Evolutionary conservation across 768 basidiomycete genomes (phyloP), one percentile per base, ranked within the genome.

Genomic region (Plicaturopsis crispa): DNA sequence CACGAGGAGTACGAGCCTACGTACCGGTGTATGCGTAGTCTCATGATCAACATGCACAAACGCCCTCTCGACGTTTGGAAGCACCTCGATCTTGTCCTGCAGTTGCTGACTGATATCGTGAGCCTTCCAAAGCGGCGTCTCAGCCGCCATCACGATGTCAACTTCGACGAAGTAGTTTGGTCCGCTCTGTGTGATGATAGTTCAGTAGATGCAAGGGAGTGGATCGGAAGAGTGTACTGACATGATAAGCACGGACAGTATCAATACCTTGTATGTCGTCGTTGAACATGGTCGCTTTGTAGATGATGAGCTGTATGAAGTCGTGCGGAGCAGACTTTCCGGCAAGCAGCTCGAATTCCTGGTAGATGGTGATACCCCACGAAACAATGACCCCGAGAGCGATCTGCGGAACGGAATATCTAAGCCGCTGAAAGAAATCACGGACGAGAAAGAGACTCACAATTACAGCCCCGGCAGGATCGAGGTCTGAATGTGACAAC

Each of bases 11-110:
- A n/a, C n/a, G n/a, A n/a, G n/a, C n/a, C n/a, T n/a, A 37, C 44
- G 16, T 40, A 48, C 48, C 4, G 49, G 49, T 31, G 41, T 44
- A 50, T 78, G 76, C n/a, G 68, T 69, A 6, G 68, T 69, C 53
- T 77, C 75, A 47, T 77, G 75, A 52, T 78, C 76, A 24, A 77
- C 73, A 48, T 78, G 76, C 14, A 78, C 73, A 44, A 72, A 78
- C 31, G 75, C 75, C 31, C 47, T 43, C 76, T 67, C 74, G 18
- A 78, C 76, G 47, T 73, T 70, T 1, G 74, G 73, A 20, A 78
- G 48, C 12, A 69, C 62, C 48, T 78, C 76, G 24, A 78, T 66
- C 55, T 73, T 72, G 47, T 72, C 71, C 41, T 73, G 71, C 36
- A 72, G 52, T 42, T 63, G 59, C 49, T 72, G 71, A 40, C 65